Evolutionary conservation across 1,139 yeast species (phyloP), one percentile per base, ranked within the genome.

Genomic region (Yamadazyma diddensiae): DNA sequence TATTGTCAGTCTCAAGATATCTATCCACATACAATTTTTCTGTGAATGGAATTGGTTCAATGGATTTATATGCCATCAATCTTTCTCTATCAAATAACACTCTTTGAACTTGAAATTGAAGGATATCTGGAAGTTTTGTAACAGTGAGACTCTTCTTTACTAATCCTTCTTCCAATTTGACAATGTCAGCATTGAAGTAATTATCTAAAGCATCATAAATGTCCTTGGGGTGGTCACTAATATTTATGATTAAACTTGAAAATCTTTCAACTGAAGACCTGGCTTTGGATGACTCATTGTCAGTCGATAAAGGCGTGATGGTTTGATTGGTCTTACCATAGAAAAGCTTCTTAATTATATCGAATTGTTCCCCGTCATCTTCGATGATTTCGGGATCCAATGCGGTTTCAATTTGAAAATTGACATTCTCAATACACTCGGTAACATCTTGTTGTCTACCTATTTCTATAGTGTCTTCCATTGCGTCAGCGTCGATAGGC

Each of bases 401-500:
- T 0, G 96, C 94, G n/a, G 95, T 86, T 52, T 90, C 97, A 19
- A 90, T 65, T 54, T 90, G 97, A 43, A 82, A 85, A n/a, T 90
- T 68, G 4, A 92, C 97, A 55, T 92, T 92, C 36, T 90, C 95
- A 49, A 92, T 88, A 57, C 97, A 90, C 54, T 92, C 98, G 0
- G 97, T 87, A 12, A 92, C 97, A 63, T 92, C 98, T 55, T 92
- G 98, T 55, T 92, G 98, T 45, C 95, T 72, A 3, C 96, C 96
- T 41, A 85, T 72, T 45, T 82, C 92, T 31, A 82, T 68, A 0
- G 92, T 79, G 44, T 80, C 75, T 38, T 77, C 86, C 56, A 82
- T 71, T 49, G 81, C 86, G 38, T 77, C 82, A 2, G 74, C 57
- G 38, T 77, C 71, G 7, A 82, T 79, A 23, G 66, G 60, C 24